phyloP scores from a whole-genome alignment of 352 stramenopile species.

The Phytopythium montanum region DNA sequence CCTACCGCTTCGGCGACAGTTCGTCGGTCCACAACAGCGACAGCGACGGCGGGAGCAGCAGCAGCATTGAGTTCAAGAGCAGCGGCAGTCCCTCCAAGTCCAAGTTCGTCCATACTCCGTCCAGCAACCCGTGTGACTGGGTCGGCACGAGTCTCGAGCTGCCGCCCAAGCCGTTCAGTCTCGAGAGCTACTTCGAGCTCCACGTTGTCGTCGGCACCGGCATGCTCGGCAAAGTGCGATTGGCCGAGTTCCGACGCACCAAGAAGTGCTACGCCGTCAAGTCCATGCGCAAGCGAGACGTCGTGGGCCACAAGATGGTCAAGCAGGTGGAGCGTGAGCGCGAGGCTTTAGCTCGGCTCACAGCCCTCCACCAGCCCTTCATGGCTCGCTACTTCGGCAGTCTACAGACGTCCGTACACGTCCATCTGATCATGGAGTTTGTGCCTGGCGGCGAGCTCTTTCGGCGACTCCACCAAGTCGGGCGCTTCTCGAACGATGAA shows the following conservation, averaged over 20 bases:
- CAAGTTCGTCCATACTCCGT: neutral
- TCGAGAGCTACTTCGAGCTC: conserved; percentile 57
- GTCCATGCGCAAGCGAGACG: conserved; percentile 64
- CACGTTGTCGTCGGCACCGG: conserved; percentile 60
- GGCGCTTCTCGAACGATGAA: conserved; percentile 55
- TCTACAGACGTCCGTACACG: conserved; percentile 48
- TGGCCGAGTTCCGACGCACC: conserved; percentile 57
- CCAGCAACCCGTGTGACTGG: conserved; percentile 22
- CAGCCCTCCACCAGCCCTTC: conserved; percentile 41
- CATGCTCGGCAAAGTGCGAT: conserved; percentile 65
- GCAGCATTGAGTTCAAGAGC: neutral
- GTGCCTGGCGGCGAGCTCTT: conserved; percentile 66
- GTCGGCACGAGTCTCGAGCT: conserved; percentile 50
- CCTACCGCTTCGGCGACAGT: conserved; percentile 19
- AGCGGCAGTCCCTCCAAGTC: neutral
- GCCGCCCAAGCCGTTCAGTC: conserved; percentile 45
- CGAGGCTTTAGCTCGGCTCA: conserved; percentile 38
- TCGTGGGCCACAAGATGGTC: conserved; percentile 55
- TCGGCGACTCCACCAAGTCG: conserved; percentile 43
- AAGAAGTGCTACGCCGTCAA: conserved; percentile 70
- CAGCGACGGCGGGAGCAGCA: conserved; percentile 3
- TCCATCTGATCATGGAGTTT: conserved; percentile 74
- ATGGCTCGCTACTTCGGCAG: conserved; percentile 56
- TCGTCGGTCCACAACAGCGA: neutral
- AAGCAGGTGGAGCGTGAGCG: conserved; percentile 52